A percentile compares a stretch with the other conserved stretches of the same genome.
Evolutionary conservation across 345 rosid species (phyloP).

Genomic region (Euphorbia pulcherrima): DNA sequence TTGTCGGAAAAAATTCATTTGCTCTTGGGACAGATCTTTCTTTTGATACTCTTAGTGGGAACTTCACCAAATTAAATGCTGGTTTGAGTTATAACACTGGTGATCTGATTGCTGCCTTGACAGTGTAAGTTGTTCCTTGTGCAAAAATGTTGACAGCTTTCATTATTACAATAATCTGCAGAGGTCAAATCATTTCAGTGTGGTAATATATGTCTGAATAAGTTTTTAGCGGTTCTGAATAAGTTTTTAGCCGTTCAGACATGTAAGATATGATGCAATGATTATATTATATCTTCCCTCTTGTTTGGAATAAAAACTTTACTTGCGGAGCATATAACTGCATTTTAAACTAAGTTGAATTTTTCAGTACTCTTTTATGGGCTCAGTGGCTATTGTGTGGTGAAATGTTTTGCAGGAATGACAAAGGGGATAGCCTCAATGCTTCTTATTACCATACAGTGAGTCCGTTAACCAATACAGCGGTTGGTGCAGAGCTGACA

Average conservation of each 20-base stretch:
- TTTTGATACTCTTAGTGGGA: slow-evolving; percentile 71
- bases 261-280: background rate
- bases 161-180: background rate
- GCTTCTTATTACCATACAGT: slow-evolving; percentile 93
- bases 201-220: no score
- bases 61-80: slow-evolving; percentile 71
- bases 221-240: background rate
- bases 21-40: slow-evolving; percentile 86
- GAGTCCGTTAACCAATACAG: slow-evolving; percentile 72
- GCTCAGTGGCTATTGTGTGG: background rate
- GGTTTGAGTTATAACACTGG: slow-evolving; percentile 60
- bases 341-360: background rate
- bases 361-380: background rate
- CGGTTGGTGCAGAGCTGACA: slow-evolving; percentile 91
- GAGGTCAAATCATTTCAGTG: background rate
- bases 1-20: slow-evolving; percentile 54
- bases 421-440: slow-evolving; percentile 63
- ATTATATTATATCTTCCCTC: background rate
- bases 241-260: background rate
- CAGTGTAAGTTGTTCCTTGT: slow-evolving; percentile 53
- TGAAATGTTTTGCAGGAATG: slow-evolving; percentile 52
- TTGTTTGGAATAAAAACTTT: background rate
- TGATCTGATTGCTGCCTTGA: slow-evolving; percentile 71
- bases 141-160: background rate
- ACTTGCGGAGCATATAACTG: background rate